These are phyloP conservation scores for Lactifluus pinguis DNA, from an alignment of 768 basidiomycete species.

Conservation along the genomic window DNA sequence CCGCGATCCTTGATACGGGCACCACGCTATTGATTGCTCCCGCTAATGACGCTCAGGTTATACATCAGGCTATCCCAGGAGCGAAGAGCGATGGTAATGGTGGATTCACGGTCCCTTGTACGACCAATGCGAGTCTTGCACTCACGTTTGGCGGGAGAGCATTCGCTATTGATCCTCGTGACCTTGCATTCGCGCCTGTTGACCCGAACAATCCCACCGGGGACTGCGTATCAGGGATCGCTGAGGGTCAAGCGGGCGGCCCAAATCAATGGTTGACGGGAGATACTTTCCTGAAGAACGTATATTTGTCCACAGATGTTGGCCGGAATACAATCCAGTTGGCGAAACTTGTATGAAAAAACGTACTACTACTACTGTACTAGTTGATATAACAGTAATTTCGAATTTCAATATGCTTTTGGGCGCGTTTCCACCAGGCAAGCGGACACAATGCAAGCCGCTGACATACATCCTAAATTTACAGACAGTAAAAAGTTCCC, in stretches of 20 bases:
- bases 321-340: conserved; percentile 49
- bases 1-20: conserved; percentile 55
- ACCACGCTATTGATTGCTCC: conserved; percentile 39
- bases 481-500: too few relatives aligned
- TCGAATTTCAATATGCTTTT: too few relatives aligned
- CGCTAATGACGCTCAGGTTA: conserved; percentile 39
- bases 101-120: conserved; percentile 59
- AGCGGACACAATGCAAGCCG: too few relatives aligned
- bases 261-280: conserved; percentile 62
- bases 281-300: conserved; percentile 73
- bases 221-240: conserved; percentile 64
- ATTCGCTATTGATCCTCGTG: conserved; percentile 58
- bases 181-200: conserved; percentile 52
- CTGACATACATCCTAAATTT: too few relatives aligned
- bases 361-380: too few relatives aligned
- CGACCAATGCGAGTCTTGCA: conserved; percentile 40
- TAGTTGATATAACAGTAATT: too few relatives aligned
- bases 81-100: conserved; percentile 40
- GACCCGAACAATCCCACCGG: conserved; percentile 44
- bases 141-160: conserved; percentile 48
- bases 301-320: conserved; percentile 59
- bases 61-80: conserved; percentile 51
- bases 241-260: conserved; percentile 49
- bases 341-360: background rate
- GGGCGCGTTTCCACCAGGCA: too few relatives aligned